Base-by-base conservation (phyloP, 495 filamentous ascomycete species). In the Aspergillus saccharolyticus region DNA sequence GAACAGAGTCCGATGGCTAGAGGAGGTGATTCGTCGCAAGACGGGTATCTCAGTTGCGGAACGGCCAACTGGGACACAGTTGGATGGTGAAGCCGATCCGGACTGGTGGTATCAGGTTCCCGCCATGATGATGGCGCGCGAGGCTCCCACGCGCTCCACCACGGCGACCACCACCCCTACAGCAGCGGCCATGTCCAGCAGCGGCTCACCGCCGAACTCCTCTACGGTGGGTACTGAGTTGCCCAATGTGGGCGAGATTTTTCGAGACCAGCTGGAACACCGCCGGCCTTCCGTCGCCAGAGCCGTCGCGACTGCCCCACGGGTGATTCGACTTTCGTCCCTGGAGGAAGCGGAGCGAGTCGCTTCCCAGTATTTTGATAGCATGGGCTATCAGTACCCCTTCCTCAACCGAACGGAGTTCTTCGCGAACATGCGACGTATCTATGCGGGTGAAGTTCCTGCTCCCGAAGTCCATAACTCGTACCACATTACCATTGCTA, bases 1-100 rank as follows among this genome's bases (percentile, higher is more conserved):
- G 56, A 80, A 80, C 60, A 71, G 79, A 24, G 79, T 81, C 19
- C 70, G 66, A 70, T 79, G 77, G 69, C 57, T 81, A 45, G 78
- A 81, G 55, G 70, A 73, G 20, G 57, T 78, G 0, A 66, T 81
- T 44, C 70, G 64, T 12, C 67, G 64, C 42, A 74, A 72, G 58
- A 70, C 74, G 4, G 74, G 74, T 16, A 66, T 76, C 21, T 47
- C 68, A 1, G 71, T 76, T n/a, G 59, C 65, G 14, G 68, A 75
- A 8, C 53, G 72, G 25, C 54, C 66, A 1, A 77, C 70, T 4
- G 73, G 73, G 15, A 65, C 69, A 15, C 50, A 64, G 0, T 67
- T 75, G 39, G 72, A 73, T 22, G 73, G 70, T n/a, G 70, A 71
- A 19, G 70, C 68, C 14, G 69, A 74, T 39, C 63, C 66, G 18